A percentile compares a stretch with the other conserved stretches of the same genome.
Evolutionary conservation across 805 yeast species (phyloP).

Genomic region (Lipomyces spencermartinsiae): DNA sequence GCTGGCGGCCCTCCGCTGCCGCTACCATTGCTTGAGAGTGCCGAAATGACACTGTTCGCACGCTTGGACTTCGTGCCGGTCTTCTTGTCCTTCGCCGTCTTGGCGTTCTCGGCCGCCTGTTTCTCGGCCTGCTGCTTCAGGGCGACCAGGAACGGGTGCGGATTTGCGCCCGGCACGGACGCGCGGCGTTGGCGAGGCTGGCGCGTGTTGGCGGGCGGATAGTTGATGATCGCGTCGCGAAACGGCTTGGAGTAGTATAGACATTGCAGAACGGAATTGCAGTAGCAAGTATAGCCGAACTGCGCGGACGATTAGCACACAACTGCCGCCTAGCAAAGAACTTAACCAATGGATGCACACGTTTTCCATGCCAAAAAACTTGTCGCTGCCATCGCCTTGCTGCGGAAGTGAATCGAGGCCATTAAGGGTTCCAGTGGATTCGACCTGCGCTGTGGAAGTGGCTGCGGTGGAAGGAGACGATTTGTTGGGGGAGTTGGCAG

Average conservation of each 20-base stretch:
- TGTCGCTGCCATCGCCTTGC: slow-evolving; percentile 38
- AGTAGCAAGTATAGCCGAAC: slow-evolving; percentile 84
- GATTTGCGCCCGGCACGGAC: slow-evolving; percentile 25
- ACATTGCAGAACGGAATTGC: slow-evolving; percentile 91
- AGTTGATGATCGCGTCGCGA: slow-evolving; percentile 59
- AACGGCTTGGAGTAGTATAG: slow-evolving; percentile 76
- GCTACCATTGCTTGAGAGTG: slow-evolving; percentile 18
- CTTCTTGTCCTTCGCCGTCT: slow-evolving; percentile 12
- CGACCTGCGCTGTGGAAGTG: not conserved
- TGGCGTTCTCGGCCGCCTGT: slow-evolving; percentile 24
- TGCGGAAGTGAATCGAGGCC: slow-evolving; percentile 6
- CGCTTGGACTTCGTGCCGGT: slow-evolving; percentile 21
- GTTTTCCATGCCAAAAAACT: slow-evolving; percentile 54
- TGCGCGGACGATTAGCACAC: not conserved
- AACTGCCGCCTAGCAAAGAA: not conserved
- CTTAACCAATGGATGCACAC: slow-evolving; percentile 14
- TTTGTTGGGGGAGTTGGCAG: slow-evolving; percentile 3
- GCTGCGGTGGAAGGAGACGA: not conserved
- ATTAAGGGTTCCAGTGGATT: not conserved
- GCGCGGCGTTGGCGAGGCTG: slow-evolving; percentile 29
- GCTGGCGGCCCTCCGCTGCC: slow-evolving; percentile 1
- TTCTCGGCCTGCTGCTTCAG: slow-evolving; percentile 28
- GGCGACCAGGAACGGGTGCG: slow-evolving; percentile 33
- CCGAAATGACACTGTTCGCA: slow-evolving; percentile 23
- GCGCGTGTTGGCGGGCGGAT: slow-evolving; percentile 47